A percentile compares a stretch with the other conserved stretches of the same genome.
phyloP scores from a whole-genome alignment of 306 rosid genomes.

The Dicorynia guianensis region DNA sequence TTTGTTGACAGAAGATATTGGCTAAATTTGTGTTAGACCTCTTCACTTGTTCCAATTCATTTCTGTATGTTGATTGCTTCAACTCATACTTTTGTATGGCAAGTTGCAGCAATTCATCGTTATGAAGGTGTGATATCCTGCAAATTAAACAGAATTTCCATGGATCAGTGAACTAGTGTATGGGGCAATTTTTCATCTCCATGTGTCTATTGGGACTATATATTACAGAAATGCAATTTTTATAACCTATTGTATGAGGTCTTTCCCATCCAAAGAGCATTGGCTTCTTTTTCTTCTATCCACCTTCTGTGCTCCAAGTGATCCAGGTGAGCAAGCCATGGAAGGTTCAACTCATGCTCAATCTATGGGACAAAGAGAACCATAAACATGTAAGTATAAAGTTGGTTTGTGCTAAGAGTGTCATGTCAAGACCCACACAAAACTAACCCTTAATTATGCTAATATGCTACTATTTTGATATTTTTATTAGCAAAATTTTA shows the following conservation, averaged over 20 bases:
- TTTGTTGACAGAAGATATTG: too few species aligned
- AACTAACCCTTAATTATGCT: too few species aligned
- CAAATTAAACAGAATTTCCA: not conserved
- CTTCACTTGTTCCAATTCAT: constrained; percentile 54
- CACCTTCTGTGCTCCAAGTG: constrained; percentile 65
- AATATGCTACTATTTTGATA: too few species aligned
- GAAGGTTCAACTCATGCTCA: constrained; percentile 52
- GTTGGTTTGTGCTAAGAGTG: too few species aligned
- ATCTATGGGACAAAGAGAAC: constrained; percentile 39
- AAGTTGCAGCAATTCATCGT: constrained; percentile 49
- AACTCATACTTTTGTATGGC: constrained; percentile 47
- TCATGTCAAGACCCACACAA: too few species aligned
- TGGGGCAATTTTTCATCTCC: not conserved
- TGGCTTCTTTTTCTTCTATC: constrained; percentile 52
- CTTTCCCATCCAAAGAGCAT: constrained; percentile 56
- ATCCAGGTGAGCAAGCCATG: constrained; percentile 70
- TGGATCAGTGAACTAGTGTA: not conserved
- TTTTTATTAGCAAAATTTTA: too few species aligned
- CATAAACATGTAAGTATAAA: too few species aligned
- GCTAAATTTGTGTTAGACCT: constrained; percentile 34
- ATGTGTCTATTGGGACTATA: too few species aligned
- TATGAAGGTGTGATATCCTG: constrained; percentile 44
- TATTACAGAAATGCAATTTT: not conserved
- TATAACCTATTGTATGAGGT: constrained; percentile 45
- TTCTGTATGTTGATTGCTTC: constrained; percentile 50